Evolutionary conservation across 805 yeast genomes (phyloP), one percentile per base, ranked within the genome.

Genomic region (Candida nemodendra): DNA sequence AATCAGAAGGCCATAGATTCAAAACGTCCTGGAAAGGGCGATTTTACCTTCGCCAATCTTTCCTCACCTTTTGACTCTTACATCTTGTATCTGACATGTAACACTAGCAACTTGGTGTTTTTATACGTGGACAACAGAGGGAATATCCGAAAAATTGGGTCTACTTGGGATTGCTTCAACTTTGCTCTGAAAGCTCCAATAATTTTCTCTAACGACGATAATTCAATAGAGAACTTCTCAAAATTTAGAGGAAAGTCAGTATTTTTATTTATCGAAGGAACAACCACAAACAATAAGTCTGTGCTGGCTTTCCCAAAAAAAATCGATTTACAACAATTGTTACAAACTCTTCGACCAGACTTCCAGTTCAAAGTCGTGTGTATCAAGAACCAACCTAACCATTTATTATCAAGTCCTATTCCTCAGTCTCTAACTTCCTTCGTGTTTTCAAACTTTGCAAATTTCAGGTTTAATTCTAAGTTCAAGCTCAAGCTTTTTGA

Each of bases 201-300:
- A 11, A n/a, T 36, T n/a, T 24, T 23, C 32, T 7, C 32, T 9
- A 15, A 11, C 14, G 21, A 24, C 17, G 31, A 19, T n/a, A 26
- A 19, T 3, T n/a, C 35, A 1, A 34, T 39, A 13, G 33, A 27
- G 9, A 61, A 57, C 27, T 38, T 64, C 16, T 30, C 49, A 1
- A 47, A 56, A 19, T 51, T 61, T 15, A 55, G 58, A 3, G 66
- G 69, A n/a, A 70, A 72, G 28, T 63, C 69, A 0, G 68, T 78
- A 4, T 80, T 72, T 36, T 48, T 84, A 16, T 78, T 88, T 41
- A 69, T 81, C 3, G 97, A 89, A 54, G 95, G 95, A 0, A 85
- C 95, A 0, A 72, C 95, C 0, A 78, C 95, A 0, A 91, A 90
- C 56, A 93, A 95, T 34, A 79, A 80, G 44, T 79, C 89, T 0